Evolutionary conservation across 306 rosid species (phyloP), one percentile per base, ranked within the genome.

Genomic region (Dalbergia oliveri): DNA sequence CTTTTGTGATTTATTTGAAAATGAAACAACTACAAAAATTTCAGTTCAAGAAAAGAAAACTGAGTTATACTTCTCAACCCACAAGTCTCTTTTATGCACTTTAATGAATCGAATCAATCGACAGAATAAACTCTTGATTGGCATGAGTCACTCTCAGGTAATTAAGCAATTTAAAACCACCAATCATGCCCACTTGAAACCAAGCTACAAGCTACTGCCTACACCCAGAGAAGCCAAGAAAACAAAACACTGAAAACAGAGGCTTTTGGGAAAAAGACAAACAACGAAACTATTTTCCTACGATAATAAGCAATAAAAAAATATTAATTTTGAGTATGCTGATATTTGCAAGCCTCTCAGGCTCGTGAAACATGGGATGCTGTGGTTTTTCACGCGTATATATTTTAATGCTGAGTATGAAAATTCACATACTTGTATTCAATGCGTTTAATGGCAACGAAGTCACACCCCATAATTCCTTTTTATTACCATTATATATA

Each of bases 311-410:
- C 54, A 69, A 6, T 39, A 13, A 60, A 34, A 10, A 34, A 10
- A 51, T 50, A 45, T 75, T 67, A 69, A 9, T 50, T 62, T 80
- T 34, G 34, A 19, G 19, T 7, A 31, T 16, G 26, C 0, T 72
- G 71, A 69, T 71, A 59, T 65, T 74, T 81, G 72, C 16, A 37
- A 58, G 73, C 77, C 77, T 68, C 69, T 64, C 45, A 47, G 69
- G 33, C 47, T 71, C 72, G 72, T 67, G 58, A 62, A 77, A 67
- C 77, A 57, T 15, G 75, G 77, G 70, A 31, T 79, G 81, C 63
- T 69, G 64, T 45, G 39, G 47, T 31, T 33, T 33, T 60, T 66
- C 85, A 64, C 60, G 79, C 75, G 37, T 34, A 51, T 2, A 76
- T 71, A 53, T 61, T 82, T 61, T 47, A 79, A 51, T 72, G 56